Percentiles rank a stretch among this genome's conserved stretches.
phyloP scores from a whole-genome alignment of 805 yeast species.

The Spathaspora passalidarum region DNA sequence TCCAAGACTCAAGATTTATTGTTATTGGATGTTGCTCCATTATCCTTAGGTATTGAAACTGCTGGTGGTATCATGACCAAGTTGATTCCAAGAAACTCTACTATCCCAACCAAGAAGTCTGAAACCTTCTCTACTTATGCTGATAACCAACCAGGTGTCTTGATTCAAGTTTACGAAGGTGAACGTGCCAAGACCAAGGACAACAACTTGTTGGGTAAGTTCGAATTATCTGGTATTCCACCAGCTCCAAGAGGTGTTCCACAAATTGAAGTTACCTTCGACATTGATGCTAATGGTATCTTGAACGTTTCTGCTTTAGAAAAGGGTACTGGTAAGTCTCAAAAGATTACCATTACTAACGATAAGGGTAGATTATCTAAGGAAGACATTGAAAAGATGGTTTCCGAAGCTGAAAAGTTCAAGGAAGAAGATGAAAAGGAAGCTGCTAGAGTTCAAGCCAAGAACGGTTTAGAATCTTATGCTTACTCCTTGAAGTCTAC shows the following conservation, averaged over 20 bases:
- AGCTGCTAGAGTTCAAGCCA: slow-evolving; percentile 87
- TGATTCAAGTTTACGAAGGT: slow-evolving; percentile 97
- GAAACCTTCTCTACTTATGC: slow-evolving; percentile 96
- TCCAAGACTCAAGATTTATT: slow-evolving; percentile 94
- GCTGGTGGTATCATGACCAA: slow-evolving; percentile 99
- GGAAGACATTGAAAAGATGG: slow-evolving; percentile 98
- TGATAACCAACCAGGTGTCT: slow-evolving; percentile 98
- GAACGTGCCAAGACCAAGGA: slow-evolving; percentile 96
- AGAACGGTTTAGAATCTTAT: slow-evolving; percentile 94
- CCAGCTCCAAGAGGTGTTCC: slow-evolving; percentile 99
- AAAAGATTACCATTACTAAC: slow-evolving; percentile 96
- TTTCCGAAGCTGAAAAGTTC: slow-evolving; percentile 94
- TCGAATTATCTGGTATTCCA: slow-evolving; percentile 94
- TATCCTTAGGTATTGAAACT: slow-evolving; percentile 96
- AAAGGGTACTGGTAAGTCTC: slow-evolving; percentile 98
- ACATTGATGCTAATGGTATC: slow-evolving; percentile 96
- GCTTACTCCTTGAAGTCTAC: slow-evolving; percentile 90
- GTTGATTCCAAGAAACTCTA: slow-evolving; percentile 96
- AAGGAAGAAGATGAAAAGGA: slow-evolving; percentile 96
- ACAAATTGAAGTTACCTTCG: slow-evolving; percentile 96
- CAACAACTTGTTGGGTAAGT: slow-evolving; percentile 95
- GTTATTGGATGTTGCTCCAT: slow-evolving; percentile 95
- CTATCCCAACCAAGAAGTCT: slow-evolving; percentile 96
- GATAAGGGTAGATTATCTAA: slow-evolving; percentile 98
- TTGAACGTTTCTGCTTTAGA: slow-evolving; percentile 94